Evolutionary conservation across 1,284 basidiomycete genomes (phyloP), one percentile per base, ranked within the genome.

Genomic region (Malassezia brasiliensis): DNA sequence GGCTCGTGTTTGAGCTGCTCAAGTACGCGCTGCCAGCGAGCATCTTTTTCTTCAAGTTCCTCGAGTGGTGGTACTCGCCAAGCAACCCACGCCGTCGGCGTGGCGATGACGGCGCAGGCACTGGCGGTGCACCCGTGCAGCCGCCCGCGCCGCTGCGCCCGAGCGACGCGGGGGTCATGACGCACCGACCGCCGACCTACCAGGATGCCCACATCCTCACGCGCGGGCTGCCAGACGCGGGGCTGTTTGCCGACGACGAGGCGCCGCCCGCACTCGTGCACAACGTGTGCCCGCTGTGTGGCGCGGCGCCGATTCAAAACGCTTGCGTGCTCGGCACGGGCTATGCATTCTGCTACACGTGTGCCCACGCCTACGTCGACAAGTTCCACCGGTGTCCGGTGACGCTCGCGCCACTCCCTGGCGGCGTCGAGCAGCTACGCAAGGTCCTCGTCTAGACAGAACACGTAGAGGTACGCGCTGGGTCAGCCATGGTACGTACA

Each of bases 61-160:
- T 96, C 31, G 90, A 98, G 77, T 99, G 94, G 91, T 98, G 94
- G 91, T 98, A 96, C 76, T 93, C 90, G 15, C 88, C 91, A 9
- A 82, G 83, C 30, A 96, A 91, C 2, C 90, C 91, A 0, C 53
- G 68, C 8, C 60, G 67, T 0, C 62, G 74, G 11, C 50, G 66
- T 3, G 59, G 47, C 34, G 54, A n/a, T 81, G 85, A 61, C 80
- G 83, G 53, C 79, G 82, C 41, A 69, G 85, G 52, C 79, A 82
- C 25, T 7, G 2, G 35, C 76, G 55, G 82, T 81, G 42, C 79
- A 79, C 39, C 38, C 9, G 51, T 65, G 15, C 53, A 42, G 5
- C 55, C 65, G 17, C 65, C 65, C 1, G 32, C 36, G n/a, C 45
- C 58, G 5, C 50, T 65, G 12, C 38, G 34, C 14, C 65, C 65